A percentile compares a stretch with the other conserved stretches of the same genome.
Conservation (phyloP, 768 basidiomycete species). For the Suillus discolor region DNA sequence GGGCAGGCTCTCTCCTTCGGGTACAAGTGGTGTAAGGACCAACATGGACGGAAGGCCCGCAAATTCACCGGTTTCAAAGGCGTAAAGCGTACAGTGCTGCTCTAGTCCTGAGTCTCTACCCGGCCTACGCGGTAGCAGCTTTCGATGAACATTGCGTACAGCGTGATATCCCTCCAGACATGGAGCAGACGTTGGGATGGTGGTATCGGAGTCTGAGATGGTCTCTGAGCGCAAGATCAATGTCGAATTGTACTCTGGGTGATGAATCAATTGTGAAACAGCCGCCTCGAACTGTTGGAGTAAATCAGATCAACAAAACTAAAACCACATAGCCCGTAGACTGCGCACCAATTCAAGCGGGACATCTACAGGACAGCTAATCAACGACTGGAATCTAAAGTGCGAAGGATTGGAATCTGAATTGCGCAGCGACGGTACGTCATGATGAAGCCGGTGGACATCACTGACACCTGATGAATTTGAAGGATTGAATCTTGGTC, state of each 20-base stretch:
- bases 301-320: background rate
- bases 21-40: slow-evolving; percentile 61
- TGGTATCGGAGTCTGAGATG: slow-evolving; percentile 38
- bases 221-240: slow-evolving; percentile 86
- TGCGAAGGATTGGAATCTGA: background rate
- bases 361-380: slow-evolving; percentile 45
- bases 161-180: slow-evolving; percentile 40
- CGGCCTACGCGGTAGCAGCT: slow-evolving; percentile 76
- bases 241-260: slow-evolving; percentile 90
- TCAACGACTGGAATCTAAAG: slow-evolving; percentile 29
- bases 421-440: background rate
- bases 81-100: slow-evolving; percentile 79
- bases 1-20: slow-evolving; percentile 53
- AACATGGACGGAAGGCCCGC: slow-evolving; percentile 39
- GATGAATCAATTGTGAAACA: slow-evolving; percentile 71
- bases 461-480: slow-evolving; percentile 4
- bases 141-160: slow-evolving; percentile 60
- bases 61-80: slow-evolving; percentile 21
- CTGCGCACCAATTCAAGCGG: slow-evolving; percentile 41
- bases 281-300: slow-evolving; percentile 68
- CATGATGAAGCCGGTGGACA: background rate
- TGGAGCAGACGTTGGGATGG: slow-evolving; percentile 39
- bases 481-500: slow-evolving; percentile 28
- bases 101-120: slow-evolving; percentile 72
- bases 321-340: background rate